phyloP scores from a whole-genome alignment of 108 stramenopile species.

The Cyclotella cryptica region DNA sequence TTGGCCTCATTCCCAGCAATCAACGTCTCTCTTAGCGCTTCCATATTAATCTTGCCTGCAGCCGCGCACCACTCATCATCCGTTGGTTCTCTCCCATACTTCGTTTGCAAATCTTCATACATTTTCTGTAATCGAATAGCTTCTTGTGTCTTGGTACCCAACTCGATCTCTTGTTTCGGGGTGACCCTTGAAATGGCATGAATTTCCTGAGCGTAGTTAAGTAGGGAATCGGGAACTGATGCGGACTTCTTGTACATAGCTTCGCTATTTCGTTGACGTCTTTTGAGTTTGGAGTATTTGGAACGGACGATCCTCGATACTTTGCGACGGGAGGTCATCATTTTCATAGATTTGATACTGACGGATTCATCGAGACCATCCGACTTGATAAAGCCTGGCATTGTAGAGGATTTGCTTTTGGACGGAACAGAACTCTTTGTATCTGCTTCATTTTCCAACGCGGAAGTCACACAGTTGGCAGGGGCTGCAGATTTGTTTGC shows the following conservation, averaged over 20 bases:
- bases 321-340: constrained; percentile 26
- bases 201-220: constrained; percentile 75
- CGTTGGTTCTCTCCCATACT: constrained; percentile 77
- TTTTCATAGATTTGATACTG: constrained; percentile 1
- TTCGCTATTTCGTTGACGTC: constrained; percentile 23
- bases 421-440: background rate
- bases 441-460: background rate
- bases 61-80: constrained; percentile 92
- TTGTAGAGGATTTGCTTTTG: constrained; percentile 68
- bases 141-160: constrained; percentile 84
- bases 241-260: constrained; percentile 70
- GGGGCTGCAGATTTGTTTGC: background rate
- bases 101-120: constrained; percentile 57
- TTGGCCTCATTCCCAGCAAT: constrained; percentile 84
- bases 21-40: constrained; percentile 67
- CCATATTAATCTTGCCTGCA: constrained; percentile 79
- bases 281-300: constrained; percentile 47
- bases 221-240: constrained; percentile 76
- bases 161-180: constrained; percentile 72
- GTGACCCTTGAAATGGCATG: constrained; percentile 74
- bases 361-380: constrained; percentile 20
- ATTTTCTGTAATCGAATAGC: constrained; percentile 71
- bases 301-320: constrained; percentile 34
- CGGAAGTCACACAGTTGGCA: background rate
- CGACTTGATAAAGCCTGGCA: constrained; percentile 73